Evolutionary conservation across 768 basidiomycete species (phyloP).

Genomic region (Boletus vermiculosoides): DNA sequence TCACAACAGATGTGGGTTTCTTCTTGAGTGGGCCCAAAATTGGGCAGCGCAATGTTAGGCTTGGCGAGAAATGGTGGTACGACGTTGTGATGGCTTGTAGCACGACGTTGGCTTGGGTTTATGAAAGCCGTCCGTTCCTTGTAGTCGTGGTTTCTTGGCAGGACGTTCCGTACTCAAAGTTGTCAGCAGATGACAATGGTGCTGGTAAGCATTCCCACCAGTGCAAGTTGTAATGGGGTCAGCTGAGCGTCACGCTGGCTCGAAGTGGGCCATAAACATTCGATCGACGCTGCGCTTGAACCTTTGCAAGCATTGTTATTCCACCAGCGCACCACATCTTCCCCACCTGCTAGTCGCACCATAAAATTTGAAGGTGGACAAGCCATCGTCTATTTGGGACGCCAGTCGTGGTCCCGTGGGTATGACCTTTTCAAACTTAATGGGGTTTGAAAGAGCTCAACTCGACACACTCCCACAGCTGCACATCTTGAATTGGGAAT

Average conservation of each 20-base stretch:
- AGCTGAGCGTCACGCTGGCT: background rate
- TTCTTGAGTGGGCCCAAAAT: constrained; percentile 2
- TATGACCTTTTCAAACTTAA: no score
- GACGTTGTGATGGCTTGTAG: constrained; percentile 22
- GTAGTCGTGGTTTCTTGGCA: constrained; percentile 16
- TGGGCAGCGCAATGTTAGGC: background rate
- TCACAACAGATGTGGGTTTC: constrained; percentile 1
- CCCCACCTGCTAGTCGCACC: no score
- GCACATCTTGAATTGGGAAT: no score
- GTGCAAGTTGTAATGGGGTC: background rate
- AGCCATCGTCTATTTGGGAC: no score
- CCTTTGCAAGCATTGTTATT: background rate
- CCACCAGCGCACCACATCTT: no score
- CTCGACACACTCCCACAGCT: no score
- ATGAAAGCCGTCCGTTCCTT: constrained; percentile 31
- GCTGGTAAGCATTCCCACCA: background rate
- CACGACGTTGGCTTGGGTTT: constrained; percentile 20
- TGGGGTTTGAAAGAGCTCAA: no score
- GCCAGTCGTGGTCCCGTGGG: no score
- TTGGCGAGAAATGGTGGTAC: background rate
- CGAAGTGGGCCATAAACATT: background rate
- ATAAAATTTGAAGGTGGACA: no score
- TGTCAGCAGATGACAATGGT: background rate
- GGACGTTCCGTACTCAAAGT: constrained; percentile 12
- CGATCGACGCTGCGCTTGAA: background rate